Conservation (phyloP, 148 eudicot species). For the Chenopodium formosanum region DNA sequence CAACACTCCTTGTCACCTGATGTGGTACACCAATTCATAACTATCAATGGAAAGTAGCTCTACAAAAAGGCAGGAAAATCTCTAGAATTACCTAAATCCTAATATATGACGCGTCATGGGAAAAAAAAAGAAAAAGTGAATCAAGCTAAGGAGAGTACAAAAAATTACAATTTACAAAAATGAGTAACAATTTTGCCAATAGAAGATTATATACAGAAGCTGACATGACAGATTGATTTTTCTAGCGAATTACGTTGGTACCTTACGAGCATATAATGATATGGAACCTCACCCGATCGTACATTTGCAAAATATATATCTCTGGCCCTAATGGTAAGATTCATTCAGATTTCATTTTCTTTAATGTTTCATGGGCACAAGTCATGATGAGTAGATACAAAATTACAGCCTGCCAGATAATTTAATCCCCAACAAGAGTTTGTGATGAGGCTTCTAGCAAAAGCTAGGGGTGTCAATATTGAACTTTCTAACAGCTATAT, state of each 20-base stretch:
- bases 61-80: not conserved
- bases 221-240: not conserved
- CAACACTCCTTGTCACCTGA: constrained; percentile 97
- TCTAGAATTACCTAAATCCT: not conserved
- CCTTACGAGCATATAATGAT: too few species aligned
- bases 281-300: not conserved
- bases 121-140: not conserved
- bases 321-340: not conserved
- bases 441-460: too few species aligned
- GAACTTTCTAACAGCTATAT: too few species aligned
- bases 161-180: not conserved
- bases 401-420: too few species aligned
- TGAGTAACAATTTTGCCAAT: not conserved
- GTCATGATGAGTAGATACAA: too few species aligned
- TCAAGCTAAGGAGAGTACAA: not conserved
- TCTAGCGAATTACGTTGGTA: too few species aligned
- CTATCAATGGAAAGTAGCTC: not conserved
- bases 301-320: not conserved
- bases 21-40: not conserved
- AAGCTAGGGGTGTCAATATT: too few species aligned
- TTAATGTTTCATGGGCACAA: too few species aligned
- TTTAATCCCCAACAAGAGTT: too few species aligned
- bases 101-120: not conserved
- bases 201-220: not conserved
- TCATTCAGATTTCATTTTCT: not conserved